Evolutionary conservation across 345 rosid genomes (phyloP).

Genomic region (Hirschfeldia incana): DNA sequence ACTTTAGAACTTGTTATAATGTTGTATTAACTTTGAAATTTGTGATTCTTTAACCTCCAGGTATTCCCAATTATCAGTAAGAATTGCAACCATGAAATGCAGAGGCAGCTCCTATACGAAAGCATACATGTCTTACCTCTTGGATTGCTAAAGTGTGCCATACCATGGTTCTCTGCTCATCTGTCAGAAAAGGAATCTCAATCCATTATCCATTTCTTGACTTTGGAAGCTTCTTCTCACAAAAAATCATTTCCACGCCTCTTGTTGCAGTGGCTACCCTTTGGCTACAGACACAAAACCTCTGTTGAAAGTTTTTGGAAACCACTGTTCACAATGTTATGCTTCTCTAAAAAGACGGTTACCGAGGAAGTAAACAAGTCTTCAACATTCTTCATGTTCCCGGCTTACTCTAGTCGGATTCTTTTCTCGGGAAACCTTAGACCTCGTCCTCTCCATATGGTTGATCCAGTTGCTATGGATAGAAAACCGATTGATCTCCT

Average conservation of each 20-base stretch:
- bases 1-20: too few relatives aligned
- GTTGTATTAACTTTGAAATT: too few relatives aligned
- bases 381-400: slow-evolving; percentile 32
- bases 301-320: slow-evolving; percentile 53
- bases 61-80: slow-evolving; percentile 55
- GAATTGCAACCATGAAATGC: slow-evolving; percentile 55
- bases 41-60: not conserved
- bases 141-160: slow-evolving; percentile 66
- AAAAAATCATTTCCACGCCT: slow-evolving; percentile 53
- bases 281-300: slow-evolving; percentile 59
- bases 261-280: slow-evolving; percentile 62
- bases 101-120: slow-evolving; percentile 53
- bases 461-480: slow-evolving; percentile 9
- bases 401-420: slow-evolving; percentile 47
- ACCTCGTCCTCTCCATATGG: slow-evolving; percentile 17
- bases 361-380: slow-evolving; percentile 30
- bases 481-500: slow-evolving; percentile 68
- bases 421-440: slow-evolving; percentile 44
- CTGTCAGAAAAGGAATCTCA: slow-evolving; percentile 57
- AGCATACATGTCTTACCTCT: slow-evolving; percentile 73
- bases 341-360: slow-evolving; percentile 31
- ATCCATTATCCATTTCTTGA: slow-evolving; percentile 52
- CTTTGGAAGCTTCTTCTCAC: slow-evolving; percentile 36
- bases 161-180: slow-evolving; percentile 71
- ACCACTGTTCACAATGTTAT: slow-evolving; percentile 54